Evolutionary conservation across 2,329 filamentous ascomycete species (phyloP).

Genomic region (Saccharata proteae): DNA sequence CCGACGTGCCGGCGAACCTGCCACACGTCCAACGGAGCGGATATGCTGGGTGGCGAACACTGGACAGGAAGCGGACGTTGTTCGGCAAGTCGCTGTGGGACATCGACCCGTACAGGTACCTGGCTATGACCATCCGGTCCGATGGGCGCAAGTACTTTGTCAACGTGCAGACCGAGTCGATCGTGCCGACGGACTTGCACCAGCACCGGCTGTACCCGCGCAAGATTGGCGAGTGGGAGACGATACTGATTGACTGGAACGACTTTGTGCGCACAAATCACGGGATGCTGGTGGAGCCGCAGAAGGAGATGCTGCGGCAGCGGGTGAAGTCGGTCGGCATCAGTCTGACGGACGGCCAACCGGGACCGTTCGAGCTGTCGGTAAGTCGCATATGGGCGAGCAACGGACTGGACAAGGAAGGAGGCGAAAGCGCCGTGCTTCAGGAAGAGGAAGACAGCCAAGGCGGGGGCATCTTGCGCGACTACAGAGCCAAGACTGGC

Average conservation of each 20-base stretch:
- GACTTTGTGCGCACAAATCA: slow-evolving; percentile 94
- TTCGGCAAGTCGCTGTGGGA: slow-evolving; percentile 83
- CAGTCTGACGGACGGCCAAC: slow-evolving; percentile 76
- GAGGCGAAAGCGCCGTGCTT: slow-evolving; percentile 13
- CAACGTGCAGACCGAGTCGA: slow-evolving; percentile 88
- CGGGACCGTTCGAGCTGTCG: slow-evolving; percentile 77
- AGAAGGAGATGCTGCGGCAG: slow-evolving; percentile 76
- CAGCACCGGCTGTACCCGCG: slow-evolving; percentile 80
- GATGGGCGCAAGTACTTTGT: slow-evolving; percentile 89
- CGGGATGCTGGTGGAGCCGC: slow-evolving; percentile 83
- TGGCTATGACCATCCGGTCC: slow-evolving; percentile 78
- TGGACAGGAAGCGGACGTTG: slow-evolving; percentile 62
- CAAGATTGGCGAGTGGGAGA: slow-evolving; percentile 82
- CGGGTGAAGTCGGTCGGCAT: slow-evolving; percentile 79
- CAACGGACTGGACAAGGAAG: slow-evolving; percentile 42
- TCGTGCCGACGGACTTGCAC: slow-evolving; percentile 90
- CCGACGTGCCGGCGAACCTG: slow-evolving; percentile 60
- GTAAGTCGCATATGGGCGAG: slow-evolving; percentile 87
- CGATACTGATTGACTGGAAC: slow-evolving; percentile 77
- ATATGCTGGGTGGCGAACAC: slow-evolving; percentile 82
- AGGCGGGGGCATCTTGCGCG: too few species aligned
- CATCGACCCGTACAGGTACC: slow-evolving; percentile 76
- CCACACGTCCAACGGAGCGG: slow-evolving; percentile 69
- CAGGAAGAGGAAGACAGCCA: too few species aligned
- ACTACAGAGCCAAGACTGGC: too few species aligned